Base-by-base conservation (phyloP, 306 rosid species). In the Pyrus pyrifolia region DNA sequence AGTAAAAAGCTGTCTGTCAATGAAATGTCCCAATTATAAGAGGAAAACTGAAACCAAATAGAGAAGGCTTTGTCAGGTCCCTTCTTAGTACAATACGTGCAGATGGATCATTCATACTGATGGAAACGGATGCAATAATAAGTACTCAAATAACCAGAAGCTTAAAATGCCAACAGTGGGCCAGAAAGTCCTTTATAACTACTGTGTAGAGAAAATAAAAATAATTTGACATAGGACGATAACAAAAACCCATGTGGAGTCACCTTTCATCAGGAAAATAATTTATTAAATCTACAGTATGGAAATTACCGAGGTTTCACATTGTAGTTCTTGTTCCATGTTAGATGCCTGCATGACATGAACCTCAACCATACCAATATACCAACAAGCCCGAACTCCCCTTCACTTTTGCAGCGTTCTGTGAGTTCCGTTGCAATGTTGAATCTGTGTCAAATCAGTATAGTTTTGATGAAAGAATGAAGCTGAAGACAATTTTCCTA, bases 331-430 rank as follows among this genome's bases (percentile, higher is more conserved):
- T 83, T 83, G 67, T 83, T 83, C 86, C 83, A 83, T 17, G 73
- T 76, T 67, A 83, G 81, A 71, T 83, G 86, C 76, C 81, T 79
- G 63, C 79, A 73, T 29, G 83, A 77, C 83, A 83, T 79, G 76
- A 83, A 83, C 46, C 83, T 83, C 45, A 83, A 66, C 86, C 86
- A 83, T 22, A 83, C 86, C n/a, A 79, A 60, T 58, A 83, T 76
- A 67, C 86, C 79, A 38, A 76, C 73, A 40, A 83, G 72, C 49
- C 79, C 86, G 35, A 72, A 60, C 64, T 68, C 69, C 19, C 83
- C 83, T 76, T 79, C 83, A 76, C 23, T 31, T 83, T 79, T 83
- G 61, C 72, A 75, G 22, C n/a, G 70, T 55, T 79, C 81, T 19
- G 69, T 79, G 69, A 83, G 71, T 55, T 79, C 83, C 7, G 76